These are phyloP conservation scores for Telopea speciosissima DNA, from an alignment of 177 flowering plant species.

Conservation along the genomic window DNA sequence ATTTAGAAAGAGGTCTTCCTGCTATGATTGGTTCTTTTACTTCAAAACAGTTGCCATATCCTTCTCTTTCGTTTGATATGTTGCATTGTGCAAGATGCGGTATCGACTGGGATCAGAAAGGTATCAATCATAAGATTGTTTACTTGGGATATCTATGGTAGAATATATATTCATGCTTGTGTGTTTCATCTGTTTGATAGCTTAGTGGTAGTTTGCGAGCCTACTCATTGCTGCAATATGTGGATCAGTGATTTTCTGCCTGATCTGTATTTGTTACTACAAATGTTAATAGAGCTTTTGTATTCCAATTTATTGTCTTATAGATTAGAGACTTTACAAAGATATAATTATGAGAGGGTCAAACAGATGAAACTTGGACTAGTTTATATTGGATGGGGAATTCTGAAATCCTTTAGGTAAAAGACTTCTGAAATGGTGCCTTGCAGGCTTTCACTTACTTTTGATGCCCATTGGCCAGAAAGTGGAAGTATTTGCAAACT, in stretches of 20 bases:
- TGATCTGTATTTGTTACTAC: background rate
- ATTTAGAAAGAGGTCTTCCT: constrained; percentile 98
- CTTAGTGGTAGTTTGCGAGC: background rate
- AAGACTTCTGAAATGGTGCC: background rate
- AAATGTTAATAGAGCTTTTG: background rate
- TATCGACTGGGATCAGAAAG: constrained; percentile 90
- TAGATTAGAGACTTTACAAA: background rate
- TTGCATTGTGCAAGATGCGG: constrained; percentile 88
- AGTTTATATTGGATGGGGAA: background rate
- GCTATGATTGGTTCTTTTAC: constrained; percentile 85
- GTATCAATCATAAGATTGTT: constrained; percentile 26
- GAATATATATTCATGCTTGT: background rate
- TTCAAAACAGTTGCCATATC: constrained; percentile 80
- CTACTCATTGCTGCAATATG: background rate
- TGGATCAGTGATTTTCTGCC: background rate
- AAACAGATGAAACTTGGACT: no score
- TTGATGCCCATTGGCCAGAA: background rate
- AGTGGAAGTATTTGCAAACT: background rate
- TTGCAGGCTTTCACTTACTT: background rate
- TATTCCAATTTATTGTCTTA: background rate
- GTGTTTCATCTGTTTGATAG: background rate
- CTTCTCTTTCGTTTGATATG: constrained; percentile 95
- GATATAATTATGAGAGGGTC: background rate
- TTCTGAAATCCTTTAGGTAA: background rate
- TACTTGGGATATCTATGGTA: no score